These are phyloP conservation scores for Penicillium maclennaniae DNA, from an alignment of 495 filamentous ascomycete genomes.

Conservation along the genomic window DNA sequence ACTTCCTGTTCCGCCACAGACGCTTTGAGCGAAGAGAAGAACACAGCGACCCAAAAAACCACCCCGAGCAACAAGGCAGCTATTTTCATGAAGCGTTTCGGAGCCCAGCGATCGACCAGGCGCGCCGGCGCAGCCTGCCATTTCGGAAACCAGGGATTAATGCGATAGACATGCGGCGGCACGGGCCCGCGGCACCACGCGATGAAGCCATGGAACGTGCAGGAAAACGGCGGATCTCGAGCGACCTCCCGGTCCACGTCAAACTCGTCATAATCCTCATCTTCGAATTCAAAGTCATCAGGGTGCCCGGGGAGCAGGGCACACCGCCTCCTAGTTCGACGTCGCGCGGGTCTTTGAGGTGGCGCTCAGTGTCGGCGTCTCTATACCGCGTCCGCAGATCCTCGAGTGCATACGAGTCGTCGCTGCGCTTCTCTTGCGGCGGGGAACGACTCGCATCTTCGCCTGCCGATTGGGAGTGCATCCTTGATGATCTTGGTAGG, in stretches of 20 bases:
- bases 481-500: conserved; percentile 2
- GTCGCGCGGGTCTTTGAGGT: not conserved
- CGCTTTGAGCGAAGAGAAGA: conserved; percentile 57
- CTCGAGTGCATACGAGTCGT: conserved; percentile 4
- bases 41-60: conserved; percentile 62
- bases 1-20: conserved; percentile 56
- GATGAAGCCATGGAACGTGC: conserved; percentile 21
- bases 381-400: conserved; percentile 12
- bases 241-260: not conserved
- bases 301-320: conserved; percentile 15
- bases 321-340: conserved; percentile 23
- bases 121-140: conserved; percentile 61
- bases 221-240: conserved; percentile 26
- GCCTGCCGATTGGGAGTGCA: conserved; percentile 11
- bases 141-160: conserved; percentile 57
- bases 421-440: not conserved
- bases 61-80: conserved; percentile 51
- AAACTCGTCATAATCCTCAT: conserved; percentile 9
- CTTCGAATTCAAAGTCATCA: not conserved
- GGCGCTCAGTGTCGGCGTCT: conserved; percentile 8
- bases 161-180: conserved; percentile 54
- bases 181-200: conserved; percentile 51
- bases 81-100: conserved; percentile 48
- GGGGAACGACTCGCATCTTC: not conserved
- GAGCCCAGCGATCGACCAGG: conserved; percentile 55